Percentiles rank a stretch among this genome's conserved stretches.
Evolutionary conservation across 2,329 filamentous ascomycete genomes (phyloP).

Genomic region (Ophiocordyceps camponoti-saundersi): DNA sequence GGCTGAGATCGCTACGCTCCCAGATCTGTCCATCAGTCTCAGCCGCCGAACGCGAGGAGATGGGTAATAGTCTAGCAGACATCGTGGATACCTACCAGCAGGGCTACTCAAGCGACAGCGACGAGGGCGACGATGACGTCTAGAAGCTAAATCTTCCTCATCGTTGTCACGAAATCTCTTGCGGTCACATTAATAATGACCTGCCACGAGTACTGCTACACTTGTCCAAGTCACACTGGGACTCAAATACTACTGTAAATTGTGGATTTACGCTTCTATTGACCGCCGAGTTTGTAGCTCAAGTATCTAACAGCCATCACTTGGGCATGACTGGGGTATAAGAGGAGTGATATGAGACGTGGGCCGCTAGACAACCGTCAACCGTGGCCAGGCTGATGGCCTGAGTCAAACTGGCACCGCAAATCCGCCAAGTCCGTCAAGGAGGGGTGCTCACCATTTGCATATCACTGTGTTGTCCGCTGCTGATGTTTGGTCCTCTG

Average conservation of each 20-base stretch:
- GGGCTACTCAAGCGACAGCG: conserved; percentile 67
- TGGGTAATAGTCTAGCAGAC: conserved; percentile 67
- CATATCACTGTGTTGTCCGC: background rate
- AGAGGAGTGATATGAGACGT: background rate
- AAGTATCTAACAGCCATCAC: background rate
- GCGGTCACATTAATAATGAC: too few species aligned
- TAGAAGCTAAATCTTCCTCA: background rate
- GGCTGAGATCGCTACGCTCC: conserved; percentile 48
- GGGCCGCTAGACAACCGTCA: background rate
- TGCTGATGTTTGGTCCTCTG: background rate
- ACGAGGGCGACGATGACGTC: conserved; percentile 48
- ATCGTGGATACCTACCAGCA: conserved; percentile 81
- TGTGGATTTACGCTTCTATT: background rate
- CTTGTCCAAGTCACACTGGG: too few species aligned
- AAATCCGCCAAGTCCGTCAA: background rate
- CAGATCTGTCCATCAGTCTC: conserved; percentile 46
- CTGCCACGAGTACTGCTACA: too few species aligned
- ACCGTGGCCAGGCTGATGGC: background rate
- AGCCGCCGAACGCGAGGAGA: conserved; percentile 64
- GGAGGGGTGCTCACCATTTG: conserved; percentile 1
- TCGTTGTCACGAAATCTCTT: too few species aligned
- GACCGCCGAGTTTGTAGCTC: background rate
- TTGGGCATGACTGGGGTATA: background rate
- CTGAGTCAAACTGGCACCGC: background rate
- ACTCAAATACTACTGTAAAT: too few species aligned